Base-by-base conservation (phyloP, 1,284 basidiomycete species). In the Leccinum variabile region DNA sequence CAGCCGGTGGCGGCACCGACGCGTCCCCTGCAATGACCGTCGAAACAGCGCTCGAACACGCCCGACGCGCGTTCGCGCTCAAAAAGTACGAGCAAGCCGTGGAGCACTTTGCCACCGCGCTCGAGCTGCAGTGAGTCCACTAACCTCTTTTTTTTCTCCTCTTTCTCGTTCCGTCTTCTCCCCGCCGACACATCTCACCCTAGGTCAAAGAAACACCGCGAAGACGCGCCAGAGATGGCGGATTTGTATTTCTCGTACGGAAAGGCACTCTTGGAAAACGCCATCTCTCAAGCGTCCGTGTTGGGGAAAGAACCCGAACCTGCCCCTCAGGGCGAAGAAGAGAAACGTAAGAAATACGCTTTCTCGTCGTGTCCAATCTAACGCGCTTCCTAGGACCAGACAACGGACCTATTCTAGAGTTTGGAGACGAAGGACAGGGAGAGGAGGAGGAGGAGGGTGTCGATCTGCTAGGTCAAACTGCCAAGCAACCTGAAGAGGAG, bases 171-270 rank as follows among this genome's bases (percentile, higher is more conserved):
- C 11, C 49, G 5, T 22, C 18, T 22, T 14, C 22, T 4, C 25
- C 5, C 11, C 33, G 1, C 18, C 46, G 46, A 25, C 22, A 18
- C 57, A 41, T 44, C 53, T 41, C 52, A 52, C 2, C n/a, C 50
- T 44, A 46, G 94, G 69, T 89, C 90, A 49, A 78, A 84, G 71
- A 80, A 88, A 65, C 79, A 87, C 61, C 90, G 85, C 53, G 92
- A 96, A 61, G 81, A 90, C 66, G 84, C 90, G 39, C 86, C 89
- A 1, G 86, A 91, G 71, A 87, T 84, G 64, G 94, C 93, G 10
- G 92, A 95, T 69, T 73, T 95, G 32, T 91, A 96, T 66, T 89
- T 95, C 65, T 80, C 84, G 14, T 97, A 97, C 70, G 94, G 94
- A 9, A 92, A 89, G 74, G 91, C 94, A 6, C 77, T 96, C 50